Percentiles rank a stretch among this genome's conserved stretches.
phyloP scores from a whole-genome alignment of 805 yeast species.

The Starmera amethionina region DNA sequence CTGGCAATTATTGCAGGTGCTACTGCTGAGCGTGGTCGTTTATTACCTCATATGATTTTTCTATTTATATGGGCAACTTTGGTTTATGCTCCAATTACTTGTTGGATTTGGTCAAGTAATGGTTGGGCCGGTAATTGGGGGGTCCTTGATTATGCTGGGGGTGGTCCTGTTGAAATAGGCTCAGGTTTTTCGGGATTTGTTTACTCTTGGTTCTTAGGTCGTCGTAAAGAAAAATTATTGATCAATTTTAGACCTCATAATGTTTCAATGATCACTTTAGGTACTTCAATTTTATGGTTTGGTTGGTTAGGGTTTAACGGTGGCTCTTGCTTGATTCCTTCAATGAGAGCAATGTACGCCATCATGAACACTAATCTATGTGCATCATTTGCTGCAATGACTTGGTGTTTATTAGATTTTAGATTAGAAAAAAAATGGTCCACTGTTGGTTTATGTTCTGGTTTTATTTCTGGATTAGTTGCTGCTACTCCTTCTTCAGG shows the following conservation, averaged over 20 bases:
- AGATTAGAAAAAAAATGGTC: slow-evolving; percentile 87
- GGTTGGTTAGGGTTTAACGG: slow-evolving; percentile 98
- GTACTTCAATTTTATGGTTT: slow-evolving; percentile 79
- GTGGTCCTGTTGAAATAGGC: slow-evolving; percentile 92
- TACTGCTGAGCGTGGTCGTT: slow-evolving; percentile 85
- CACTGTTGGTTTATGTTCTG: slow-evolving; percentile 91
- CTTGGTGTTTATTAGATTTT: slow-evolving; percentile 89
- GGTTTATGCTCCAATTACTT: slow-evolving; percentile 91
- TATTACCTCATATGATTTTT: slow-evolving; percentile 76
- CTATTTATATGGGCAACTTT: slow-evolving; percentile 82
- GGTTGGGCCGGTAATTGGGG: slow-evolving; percentile 96
- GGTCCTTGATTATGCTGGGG: slow-evolving; percentile 94
- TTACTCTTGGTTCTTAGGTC: slow-evolving; percentile 70
- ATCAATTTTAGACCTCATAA: slow-evolving; percentile 92
- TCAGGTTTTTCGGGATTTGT: slow-evolving; percentile 90
- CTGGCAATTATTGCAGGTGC: slow-evolving; percentile 88
- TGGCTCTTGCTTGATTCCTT: slow-evolving; percentile 76
- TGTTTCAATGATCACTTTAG: slow-evolving; percentile 82
- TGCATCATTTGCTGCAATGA: slow-evolving; percentile 82
- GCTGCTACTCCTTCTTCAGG: slow-evolving; percentile 98
- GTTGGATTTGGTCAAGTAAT: slow-evolving; percentile 88
- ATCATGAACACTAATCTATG: slow-evolving; percentile 86
- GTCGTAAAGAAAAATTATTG: slow-evolving; percentile 64
- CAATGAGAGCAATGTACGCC: slow-evolving; percentile 76
- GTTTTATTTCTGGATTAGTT: slow-evolving; percentile 89